Conservation (phyloP, 2,329 filamentous ascomycete species). For the Fusarium sp. region DNA sequence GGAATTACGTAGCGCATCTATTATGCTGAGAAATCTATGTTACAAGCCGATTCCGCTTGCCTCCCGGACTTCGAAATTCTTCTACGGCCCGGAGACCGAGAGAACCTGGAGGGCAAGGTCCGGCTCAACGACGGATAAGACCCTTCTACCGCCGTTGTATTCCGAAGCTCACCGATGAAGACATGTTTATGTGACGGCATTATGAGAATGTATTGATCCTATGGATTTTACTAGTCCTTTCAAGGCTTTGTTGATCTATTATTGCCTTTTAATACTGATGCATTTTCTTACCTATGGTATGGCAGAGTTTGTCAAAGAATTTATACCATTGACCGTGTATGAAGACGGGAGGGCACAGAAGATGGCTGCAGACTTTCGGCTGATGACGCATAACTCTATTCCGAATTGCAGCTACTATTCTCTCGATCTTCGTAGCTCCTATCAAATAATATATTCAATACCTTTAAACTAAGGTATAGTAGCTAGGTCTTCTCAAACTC, state of each 20-base stretch:
- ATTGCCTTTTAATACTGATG: not conserved
- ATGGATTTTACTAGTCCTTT: too few relatives aligned
- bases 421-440: not conserved
- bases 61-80: slow-evolving; percentile 38
- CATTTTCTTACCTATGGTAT: not conserved
- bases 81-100: slow-evolving; percentile 29
- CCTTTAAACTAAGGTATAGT: not conserved
- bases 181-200: not conserved
- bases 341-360: not conserved
- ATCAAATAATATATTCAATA: not conserved
- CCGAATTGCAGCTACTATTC: not conserved
- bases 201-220: too few relatives aligned
- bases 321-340: not conserved
- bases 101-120: slow-evolving; percentile 18
- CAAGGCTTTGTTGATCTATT: not conserved
- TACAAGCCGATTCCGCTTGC: slow-evolving; percentile 32
- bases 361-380: not conserved
- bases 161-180: not conserved
- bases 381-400: not conserved
- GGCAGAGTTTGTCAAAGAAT: not conserved
- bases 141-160: not conserved
- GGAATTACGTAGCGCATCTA: slow-evolving; percentile 24
- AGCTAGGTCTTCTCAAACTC: not conserved
- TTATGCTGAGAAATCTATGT: slow-evolving; percentile 43
- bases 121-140: slow-evolving; percentile 23